Evolutionary conservation across 2,329 filamentous ascomycete genomes (phyloP).

Genomic region (Penicillium sp.): DNA sequence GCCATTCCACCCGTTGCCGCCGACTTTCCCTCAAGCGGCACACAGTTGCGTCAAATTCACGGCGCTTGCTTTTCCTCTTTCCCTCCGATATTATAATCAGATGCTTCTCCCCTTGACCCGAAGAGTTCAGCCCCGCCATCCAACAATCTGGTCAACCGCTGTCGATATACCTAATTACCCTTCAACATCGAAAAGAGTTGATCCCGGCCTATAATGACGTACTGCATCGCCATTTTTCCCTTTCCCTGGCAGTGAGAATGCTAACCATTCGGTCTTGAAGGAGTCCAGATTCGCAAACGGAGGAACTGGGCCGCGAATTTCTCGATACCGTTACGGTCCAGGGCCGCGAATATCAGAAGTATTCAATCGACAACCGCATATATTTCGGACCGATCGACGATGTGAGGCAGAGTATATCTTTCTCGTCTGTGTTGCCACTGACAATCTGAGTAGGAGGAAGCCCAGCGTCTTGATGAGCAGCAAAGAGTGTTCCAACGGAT

Average conservation of each 20-base stretch:
- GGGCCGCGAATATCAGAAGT: constrained; percentile 65
- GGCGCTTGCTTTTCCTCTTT: constrained; percentile 18
- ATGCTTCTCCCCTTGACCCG: constrained; percentile 12
- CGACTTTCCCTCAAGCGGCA: constrained; percentile 12
- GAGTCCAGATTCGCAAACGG: constrained; percentile 47
- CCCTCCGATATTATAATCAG: constrained; percentile 11
- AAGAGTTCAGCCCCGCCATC: constrained; percentile 19
- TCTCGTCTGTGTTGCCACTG: constrained; percentile 9
- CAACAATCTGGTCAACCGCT: constrained; percentile 7
- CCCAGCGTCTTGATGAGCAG: constrained; percentile 62
- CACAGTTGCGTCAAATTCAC: constrained; percentile 27
- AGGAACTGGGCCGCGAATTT: constrained; percentile 56
- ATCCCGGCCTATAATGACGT: constrained; percentile 30
- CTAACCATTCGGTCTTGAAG: constrained; percentile 35
- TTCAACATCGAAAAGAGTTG: constrained; percentile 3
- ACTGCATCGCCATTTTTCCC: constrained; percentile 8
- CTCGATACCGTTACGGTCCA: constrained; percentile 60
- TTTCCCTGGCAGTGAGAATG: constrained; percentile 8
- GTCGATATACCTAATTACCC: constrained; percentile 8
- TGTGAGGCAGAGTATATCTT: constrained; percentile 47
- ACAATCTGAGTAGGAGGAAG: constrained; percentile 58
- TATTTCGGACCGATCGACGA: constrained; percentile 71
- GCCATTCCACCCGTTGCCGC: constrained; percentile 22
- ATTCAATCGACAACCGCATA: constrained; percentile 62
- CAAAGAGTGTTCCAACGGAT: constrained; percentile 62